Conservation (phyloP, 495 filamentous ascomycete species). For the Poronia punctata region DNA sequence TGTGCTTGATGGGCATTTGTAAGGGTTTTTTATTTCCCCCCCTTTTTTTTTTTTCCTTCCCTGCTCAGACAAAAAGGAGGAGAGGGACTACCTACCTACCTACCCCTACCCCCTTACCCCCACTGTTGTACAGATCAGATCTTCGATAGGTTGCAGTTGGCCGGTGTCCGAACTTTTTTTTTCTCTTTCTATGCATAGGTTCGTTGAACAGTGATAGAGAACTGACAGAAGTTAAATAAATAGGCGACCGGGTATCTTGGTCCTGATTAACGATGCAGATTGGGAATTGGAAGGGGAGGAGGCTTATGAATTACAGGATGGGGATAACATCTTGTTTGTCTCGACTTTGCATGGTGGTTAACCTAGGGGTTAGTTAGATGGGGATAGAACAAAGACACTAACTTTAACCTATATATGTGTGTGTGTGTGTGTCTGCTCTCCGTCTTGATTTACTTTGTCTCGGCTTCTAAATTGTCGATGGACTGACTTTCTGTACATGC, state of each 20-base stretch:
- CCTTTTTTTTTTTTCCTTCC: constrained; percentile 5
- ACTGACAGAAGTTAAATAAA: constrained; percentile 17
- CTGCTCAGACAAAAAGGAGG: no score
- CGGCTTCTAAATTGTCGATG: no score
- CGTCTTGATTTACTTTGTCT: no score
- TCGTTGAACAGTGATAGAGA: constrained; percentile 11
- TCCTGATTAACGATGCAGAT: constrained; percentile 94
- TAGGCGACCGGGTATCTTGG: constrained; percentile 93
- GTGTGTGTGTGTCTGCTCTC: no score
- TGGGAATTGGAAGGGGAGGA: constrained; percentile 98
- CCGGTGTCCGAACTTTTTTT: no score
- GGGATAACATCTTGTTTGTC: constrained; percentile 91
- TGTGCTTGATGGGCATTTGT: constrained; percentile 83
- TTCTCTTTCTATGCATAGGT: constrained; percentile 8
- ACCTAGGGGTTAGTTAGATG: constrained; percentile 9
- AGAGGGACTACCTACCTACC: no score
- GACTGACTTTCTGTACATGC: no score
- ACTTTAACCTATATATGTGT: no score
- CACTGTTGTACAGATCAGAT: no score
- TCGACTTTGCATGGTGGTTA: constrained; percentile 95
- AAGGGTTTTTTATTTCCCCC: constrained; percentile 26
- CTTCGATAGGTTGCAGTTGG: no score
- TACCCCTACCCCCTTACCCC: background rate
- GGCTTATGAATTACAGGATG: constrained; percentile 68
- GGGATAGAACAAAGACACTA: no score